These are phyloP conservation scores for Leccinum boreale DNA, from an alignment of 768 basidiomycete genomes.

Conservation along the genomic window DNA sequence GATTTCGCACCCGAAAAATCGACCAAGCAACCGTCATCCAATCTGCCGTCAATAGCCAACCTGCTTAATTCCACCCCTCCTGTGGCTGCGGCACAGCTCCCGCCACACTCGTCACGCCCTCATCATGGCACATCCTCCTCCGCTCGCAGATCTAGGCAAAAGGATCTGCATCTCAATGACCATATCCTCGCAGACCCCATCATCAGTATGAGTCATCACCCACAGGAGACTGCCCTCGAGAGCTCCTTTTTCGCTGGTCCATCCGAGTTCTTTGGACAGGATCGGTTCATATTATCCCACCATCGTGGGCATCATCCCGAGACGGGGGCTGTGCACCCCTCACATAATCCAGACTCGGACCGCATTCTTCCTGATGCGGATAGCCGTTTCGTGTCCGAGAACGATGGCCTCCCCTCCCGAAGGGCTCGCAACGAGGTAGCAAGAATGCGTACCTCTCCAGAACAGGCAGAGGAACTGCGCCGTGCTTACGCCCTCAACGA, in stretches of 20 bases:
- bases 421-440: slow-evolving; percentile 28
- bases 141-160: slow-evolving; percentile 30
- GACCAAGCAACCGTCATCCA: slow-evolving; percentile 28
- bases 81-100: slow-evolving; percentile 19
- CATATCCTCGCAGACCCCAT: slow-evolving; percentile 22
- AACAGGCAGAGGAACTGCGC: slow-evolving; percentile 68
- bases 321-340: slow-evolving; percentile 20
- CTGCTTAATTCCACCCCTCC: slow-evolving; percentile 37
- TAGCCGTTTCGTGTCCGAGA: slow-evolving; percentile 50
- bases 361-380: slow-evolving; percentile 51
- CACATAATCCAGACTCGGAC: slow-evolving; percentile 43
- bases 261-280: slow-evolving; percentile 29
- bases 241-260: slow-evolving; percentile 32
- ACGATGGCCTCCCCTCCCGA: slow-evolving; percentile 36
- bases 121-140: slow-evolving; percentile 21
- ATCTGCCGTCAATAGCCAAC: slow-evolving; percentile 38
- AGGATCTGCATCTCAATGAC: slow-evolving; percentile 31
- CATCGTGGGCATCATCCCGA: slow-evolving; percentile 30
- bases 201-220: neutral
- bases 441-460: slow-evolving; percentile 60
- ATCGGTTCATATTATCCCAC: slow-evolving; percentile 33
- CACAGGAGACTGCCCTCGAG: slow-evolving; percentile 23
- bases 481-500: slow-evolving; percentile 60
- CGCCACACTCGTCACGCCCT: slow-evolving; percentile 20
- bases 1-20: slow-evolving; percentile 19